Evolutionary conservation across 331 rosid genomes (phyloP), one percentile per base, ranked within the genome.

Genomic region (Acacia pycnantha): DNA sequence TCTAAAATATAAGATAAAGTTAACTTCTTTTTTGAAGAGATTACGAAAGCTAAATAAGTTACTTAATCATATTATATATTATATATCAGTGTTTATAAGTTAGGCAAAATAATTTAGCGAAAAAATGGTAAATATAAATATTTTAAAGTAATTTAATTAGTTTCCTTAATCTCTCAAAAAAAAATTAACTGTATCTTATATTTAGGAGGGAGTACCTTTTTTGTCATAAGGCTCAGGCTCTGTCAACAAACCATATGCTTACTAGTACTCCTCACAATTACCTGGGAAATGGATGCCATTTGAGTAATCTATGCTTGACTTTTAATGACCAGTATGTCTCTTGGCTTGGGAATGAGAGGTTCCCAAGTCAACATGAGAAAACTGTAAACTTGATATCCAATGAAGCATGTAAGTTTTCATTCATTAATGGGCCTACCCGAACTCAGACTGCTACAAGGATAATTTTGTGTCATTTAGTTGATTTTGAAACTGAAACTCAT

Each of bases 171-270:
- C 0, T 31, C 33, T 31, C 4, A 0, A 31, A 31, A 31, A 31
- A 31, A 1, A 31, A 31, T 2, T 2, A 29, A 29, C 31, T 29
- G 2, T 29, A 1, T 27, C 29, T 2, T 29, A 29, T 54, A n/a
- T n/a, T n/a, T n/a, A n/a, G n/a, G n/a, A n/a, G n/a, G n/a, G n/a
- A n/a, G n/a, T n/a, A n/a, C n/a, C n/a, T n/a, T n/a, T n/a, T n/a
- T n/a, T n/a, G 75, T 58, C 70, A 66, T 10, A 76, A 85, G 27
- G 40, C 40, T 27, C n/a, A 62, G 53, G 8, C 70, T 67, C 26
- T 40, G 62, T 73, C 80, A 73, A 41, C 47, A 40, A 74, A 74
- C 35, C 80, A 82, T 76, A 58, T 78, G 50, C 83, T 50, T 50
- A 16, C n/a, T 47, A 47, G 1, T 50, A 50, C 56, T 9, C 12